Evolutionary conservation across 768 basidiomycete species (phyloP), one percentile per base, ranked within the genome.

Genomic region (Suillus spraguei): DNA sequence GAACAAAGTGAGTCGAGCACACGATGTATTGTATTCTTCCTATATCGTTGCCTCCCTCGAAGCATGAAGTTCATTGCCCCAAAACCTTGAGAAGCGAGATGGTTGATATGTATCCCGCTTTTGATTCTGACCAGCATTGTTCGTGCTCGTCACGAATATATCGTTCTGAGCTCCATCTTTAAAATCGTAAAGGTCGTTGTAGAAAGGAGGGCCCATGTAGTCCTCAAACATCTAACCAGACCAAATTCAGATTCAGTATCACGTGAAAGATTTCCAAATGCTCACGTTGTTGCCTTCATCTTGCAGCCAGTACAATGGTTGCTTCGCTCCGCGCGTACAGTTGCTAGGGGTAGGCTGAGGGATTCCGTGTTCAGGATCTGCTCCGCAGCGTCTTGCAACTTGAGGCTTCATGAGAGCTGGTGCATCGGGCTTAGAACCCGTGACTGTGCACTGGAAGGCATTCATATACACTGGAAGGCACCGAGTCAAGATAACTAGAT

Each of bases 91-190:
- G 54, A 39, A 59, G 22, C 38, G 52, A 32, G 53, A 32, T 2
- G 39, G 54, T 24, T 20, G 36, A 33, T 63, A 39, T 32, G 8
- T 20, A 44, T 49, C 54, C 22, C 39, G 39, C 41, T 22, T 50
- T 24, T 60, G 47, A 39, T 24, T 24, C 13, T 49, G 47, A 47
- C 11, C 46, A 14, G 39, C 10, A 39, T 33, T 20, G 11, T 49
- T 24, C 16, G 17, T 20, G 28, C 16, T 28, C 2, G 28, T 46
- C n/a, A 42, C 62, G 66, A 82, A 82, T 64, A 82, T 76, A 66
- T 82, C 76, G 28, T 71, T 66, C 70, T 84, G 82, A 8, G 80
- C 78, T 47, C 83, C 83, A 63, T 83, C 74, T 2, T 32, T 52
- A 69, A 80, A 83, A 59, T 78, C 76, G 68, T 78, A 84, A 20